phyloP scores from a whole-genome alignment of 1,284 basidiomycete species.

The Heterobasidion annosum region DNA sequence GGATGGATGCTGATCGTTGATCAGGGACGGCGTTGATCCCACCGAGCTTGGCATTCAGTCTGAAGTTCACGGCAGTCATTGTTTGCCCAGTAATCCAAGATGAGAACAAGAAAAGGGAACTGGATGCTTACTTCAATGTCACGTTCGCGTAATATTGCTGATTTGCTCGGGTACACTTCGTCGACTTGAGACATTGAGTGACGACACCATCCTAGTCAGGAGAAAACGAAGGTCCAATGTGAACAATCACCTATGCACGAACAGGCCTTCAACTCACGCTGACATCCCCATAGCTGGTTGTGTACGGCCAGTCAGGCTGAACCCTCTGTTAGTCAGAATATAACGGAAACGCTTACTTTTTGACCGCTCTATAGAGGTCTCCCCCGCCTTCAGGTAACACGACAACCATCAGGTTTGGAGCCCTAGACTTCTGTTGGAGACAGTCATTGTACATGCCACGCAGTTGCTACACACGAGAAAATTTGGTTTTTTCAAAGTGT shows the following conservation, averaged over 20 bases:
- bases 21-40: conserved; percentile 71
- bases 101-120: not conserved
- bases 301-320: conserved; percentile 1
- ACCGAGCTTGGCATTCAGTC: conserved; percentile 75
- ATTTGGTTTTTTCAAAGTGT: not conserved
- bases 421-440: not conserved
- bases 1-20: conserved; percentile 43
- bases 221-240: not conserved
- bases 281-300: conserved; percentile 59
- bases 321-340: not conserved
- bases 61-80: conserved; percentile 18
- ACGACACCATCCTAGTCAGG: conserved; percentile 47
- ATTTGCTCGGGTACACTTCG: conserved; percentile 54
- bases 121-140: conserved; percentile 52
- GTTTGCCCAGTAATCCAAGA: not conserved
- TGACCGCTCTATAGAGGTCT: conserved; percentile 66
- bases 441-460: not conserved
- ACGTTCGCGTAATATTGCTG: conserved; percentile 73
- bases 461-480: not conserved
- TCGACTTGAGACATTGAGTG: conserved; percentile 64
- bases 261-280: not conserved
- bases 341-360: conserved; percentile 43
- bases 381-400: conserved; percentile 64
- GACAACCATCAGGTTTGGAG: conserved; percentile 47
- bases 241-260: not conserved